phyloP scores from a whole-genome alignment of 1,284 basidiomycete species.

The Porogramme epimiltina region DNA sequence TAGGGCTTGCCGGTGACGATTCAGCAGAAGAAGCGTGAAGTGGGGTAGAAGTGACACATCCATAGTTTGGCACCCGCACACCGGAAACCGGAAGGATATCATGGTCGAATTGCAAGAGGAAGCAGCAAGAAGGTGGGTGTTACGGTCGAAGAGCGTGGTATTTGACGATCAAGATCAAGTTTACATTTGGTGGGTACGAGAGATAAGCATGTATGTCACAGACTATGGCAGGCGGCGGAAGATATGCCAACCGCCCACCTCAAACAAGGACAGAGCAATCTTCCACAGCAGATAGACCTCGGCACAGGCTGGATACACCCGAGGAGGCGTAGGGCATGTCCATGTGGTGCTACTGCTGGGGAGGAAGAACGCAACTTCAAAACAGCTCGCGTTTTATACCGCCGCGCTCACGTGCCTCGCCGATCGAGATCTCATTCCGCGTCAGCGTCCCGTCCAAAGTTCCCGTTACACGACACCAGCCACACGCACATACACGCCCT shows the following conservation, averaged over 20 bases:
- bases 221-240: slow-evolving; percentile 71
- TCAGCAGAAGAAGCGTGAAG: not conserved
- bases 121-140: too few relatives aligned
- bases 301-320: slow-evolving; percentile 13
- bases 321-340: slow-evolving; percentile 28
- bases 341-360: not conserved
- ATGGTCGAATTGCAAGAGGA: too few relatives aligned
- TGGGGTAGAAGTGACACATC: not conserved
- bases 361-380: too few relatives aligned
- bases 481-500: not conserved
- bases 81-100: too few relatives aligned
- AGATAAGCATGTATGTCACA: slow-evolving; percentile 53
- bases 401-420: slow-evolving; percentile 9
- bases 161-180: too few relatives aligned
- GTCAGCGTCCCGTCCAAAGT: slow-evolving; percentile 1
- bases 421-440: slow-evolving; percentile 13
- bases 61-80: too few relatives aligned
- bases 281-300: slow-evolving; percentile 37
- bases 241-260: slow-evolving; percentile 54
- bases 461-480: not conserved
- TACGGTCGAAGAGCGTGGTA: too few relatives aligned
- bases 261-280: slow-evolving; percentile 68
- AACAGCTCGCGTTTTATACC: too few relatives aligned
- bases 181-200: too few relatives aligned
- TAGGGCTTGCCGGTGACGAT: not conserved